These are phyloP conservation scores for Madurella fahalii DNA, from an alignment of 2,329 filamentous ascomycete species.

Conservation along the genomic window DNA sequence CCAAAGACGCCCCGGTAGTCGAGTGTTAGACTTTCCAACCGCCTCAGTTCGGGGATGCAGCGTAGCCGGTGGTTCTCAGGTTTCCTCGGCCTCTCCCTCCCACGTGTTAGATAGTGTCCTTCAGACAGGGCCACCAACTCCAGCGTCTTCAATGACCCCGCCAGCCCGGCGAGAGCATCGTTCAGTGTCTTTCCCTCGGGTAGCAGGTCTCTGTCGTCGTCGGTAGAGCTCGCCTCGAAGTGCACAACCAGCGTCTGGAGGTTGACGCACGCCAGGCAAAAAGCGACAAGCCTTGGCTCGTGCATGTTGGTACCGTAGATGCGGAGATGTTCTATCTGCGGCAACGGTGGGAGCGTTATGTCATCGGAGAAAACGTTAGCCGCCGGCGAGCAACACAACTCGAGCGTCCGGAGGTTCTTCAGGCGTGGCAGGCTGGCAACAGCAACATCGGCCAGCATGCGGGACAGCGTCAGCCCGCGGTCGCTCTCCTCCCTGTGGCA, in stretches of 20 bases:
- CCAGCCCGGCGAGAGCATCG: constrained; percentile 22
- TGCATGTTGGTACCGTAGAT: constrained; percentile 28
- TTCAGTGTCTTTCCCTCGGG: constrained; percentile 27
- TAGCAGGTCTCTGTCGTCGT: constrained; percentile 25
- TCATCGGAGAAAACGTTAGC: constrained; percentile 4
- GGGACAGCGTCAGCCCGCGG: constrained; percentile 23
- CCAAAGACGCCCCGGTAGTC: constrained; percentile 29
- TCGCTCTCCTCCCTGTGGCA: constrained; percentile 24
- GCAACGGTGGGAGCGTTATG: constrained; percentile 20
- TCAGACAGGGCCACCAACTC: constrained; percentile 26
- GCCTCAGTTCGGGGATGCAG: constrained; percentile 24
- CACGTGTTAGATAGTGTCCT: constrained; percentile 29
- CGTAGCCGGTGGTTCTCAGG: constrained; percentile 28
- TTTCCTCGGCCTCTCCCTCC: constrained; percentile 26
- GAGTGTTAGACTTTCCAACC: constrained; percentile 23
- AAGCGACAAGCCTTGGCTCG: constrained; percentile 25
- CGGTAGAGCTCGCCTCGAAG: constrained; percentile 25
- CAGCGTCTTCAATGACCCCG: constrained; percentile 20
- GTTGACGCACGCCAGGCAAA: constrained; percentile 25
- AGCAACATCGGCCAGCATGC: constrained; percentile 22
- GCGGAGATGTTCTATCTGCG: constrained; percentile 25
- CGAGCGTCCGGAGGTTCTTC: constrained; percentile 22
- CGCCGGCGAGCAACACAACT: constrained; percentile 25
- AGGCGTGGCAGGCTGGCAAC: constrained; percentile 19
- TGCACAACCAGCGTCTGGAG: constrained; percentile 27